Conservation (phyloP, 106 monocot species). For the Dendrobium chrysotoxum region DNA sequence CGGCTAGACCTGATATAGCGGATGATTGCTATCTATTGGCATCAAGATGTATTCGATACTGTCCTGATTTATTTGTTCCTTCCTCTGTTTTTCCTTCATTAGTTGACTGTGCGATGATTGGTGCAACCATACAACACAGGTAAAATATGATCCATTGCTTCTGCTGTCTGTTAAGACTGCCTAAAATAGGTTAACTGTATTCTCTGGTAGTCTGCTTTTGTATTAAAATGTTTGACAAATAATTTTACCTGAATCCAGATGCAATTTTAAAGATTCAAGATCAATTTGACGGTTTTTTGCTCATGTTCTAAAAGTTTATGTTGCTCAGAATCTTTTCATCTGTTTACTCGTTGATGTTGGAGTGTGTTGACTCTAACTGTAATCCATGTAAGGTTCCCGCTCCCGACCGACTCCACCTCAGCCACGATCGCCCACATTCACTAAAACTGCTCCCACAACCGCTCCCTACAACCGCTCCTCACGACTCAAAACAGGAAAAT, state of each 20-base stretch:
- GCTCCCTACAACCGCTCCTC: too few species aligned
- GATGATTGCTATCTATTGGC: constrained; percentile 96
- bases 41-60: constrained; percentile 95
- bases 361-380: too few species aligned
- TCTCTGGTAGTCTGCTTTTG: not conserved
- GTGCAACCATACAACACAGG: constrained; percentile 85
- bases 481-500: too few species aligned
- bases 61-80: constrained; percentile 81
- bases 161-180: not conserved
- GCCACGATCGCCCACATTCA: too few species aligned
- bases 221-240: not conserved
- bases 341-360: too few species aligned
- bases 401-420: too few species aligned
- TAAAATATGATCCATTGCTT: constrained; percentile 7
- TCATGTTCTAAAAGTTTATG: too few species aligned
- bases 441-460: too few species aligned
- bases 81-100: constrained; percentile 59
- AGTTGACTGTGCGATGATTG: constrained; percentile 79
- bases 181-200: not conserved
- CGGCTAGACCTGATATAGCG: constrained; percentile 84
- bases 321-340: too few species aligned
- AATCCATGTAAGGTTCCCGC: too few species aligned
- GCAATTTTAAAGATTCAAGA: too few species aligned
- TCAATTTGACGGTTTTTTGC: too few species aligned
- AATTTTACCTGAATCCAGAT: not conserved